phyloP scores from a whole-genome alignment of 352 stramenopile species.

The Phytophthora pini region DNA sequence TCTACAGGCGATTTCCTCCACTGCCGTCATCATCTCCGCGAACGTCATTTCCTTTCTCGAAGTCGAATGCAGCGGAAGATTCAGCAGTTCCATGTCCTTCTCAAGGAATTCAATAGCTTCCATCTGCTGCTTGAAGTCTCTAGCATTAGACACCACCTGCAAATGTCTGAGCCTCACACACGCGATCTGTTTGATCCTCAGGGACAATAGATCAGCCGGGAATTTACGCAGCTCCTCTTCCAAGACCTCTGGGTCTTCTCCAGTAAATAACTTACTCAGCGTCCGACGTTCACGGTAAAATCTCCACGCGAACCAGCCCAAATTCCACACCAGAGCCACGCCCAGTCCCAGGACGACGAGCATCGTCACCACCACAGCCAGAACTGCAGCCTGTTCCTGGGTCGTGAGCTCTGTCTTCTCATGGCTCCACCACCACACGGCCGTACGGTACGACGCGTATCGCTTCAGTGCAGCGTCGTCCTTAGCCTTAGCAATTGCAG shows the following conservation, averaged over 20 bases:
- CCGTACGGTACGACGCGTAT: conserved; percentile 37
- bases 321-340: conserved; percentile 40
- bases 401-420: conserved; percentile 58
- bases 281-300: conserved; percentile 50
- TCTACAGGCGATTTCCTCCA: conserved; percentile 62
- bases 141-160: conserved; percentile 44
- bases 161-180: conserved; percentile 54
- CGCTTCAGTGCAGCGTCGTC: conserved; percentile 20
- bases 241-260: conserved; percentile 31
- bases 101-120: conserved; percentile 51
- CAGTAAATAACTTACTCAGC: conserved; percentile 49
- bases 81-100: conserved; percentile 42
- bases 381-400: conserved; percentile 65
- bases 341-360: conserved; percentile 50
- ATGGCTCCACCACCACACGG: conserved; percentile 54
- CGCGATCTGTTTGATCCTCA: conserved; percentile 59
- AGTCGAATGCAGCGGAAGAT: conserved; percentile 40
- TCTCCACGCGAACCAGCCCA: conserved; percentile 53
- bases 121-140: conserved; percentile 43
- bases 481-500: conserved; percentile 8
- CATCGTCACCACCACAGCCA: conserved; percentile 58
- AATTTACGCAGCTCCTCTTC: conserved; percentile 44
- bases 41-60: conserved; percentile 69
- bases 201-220: conserved; percentile 37
- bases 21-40: conserved; percentile 53